Evolutionary conservation across 371 early-diverging fungal genomes (phyloP), one percentile per base, ranked within the genome.

Genomic region (Mucor piriformis): DNA sequence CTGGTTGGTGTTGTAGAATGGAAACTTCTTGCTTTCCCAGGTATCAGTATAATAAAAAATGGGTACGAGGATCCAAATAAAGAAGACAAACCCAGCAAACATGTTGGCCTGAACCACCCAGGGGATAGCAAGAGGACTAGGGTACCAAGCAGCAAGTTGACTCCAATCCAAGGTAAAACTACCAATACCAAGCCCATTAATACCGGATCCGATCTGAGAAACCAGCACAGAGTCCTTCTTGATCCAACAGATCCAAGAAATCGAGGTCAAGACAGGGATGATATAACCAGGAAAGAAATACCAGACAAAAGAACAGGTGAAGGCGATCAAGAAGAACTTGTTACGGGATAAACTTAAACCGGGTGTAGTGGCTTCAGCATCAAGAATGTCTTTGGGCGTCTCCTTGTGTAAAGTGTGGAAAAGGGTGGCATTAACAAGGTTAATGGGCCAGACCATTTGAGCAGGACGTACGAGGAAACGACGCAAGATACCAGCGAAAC

Each of bases 371-470:
- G 67, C 72, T 46, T 72, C 76, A 35, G 67, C 73, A 57, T 72
- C 70, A 21, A 40, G 43, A 6, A 72, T 67, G 10, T 66, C 75
- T 29, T 72, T 72, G 24, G 72, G 75, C 0, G 60, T 81, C 44
- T 74, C 54, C 24, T 66, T 63, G 68, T 92, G 93, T 32, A 93
- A 79, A 0, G 92, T 83, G 46, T 83, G 83, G 72, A 91, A 89
- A 8, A 94, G 64, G 2, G 93, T 88, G 23, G 89, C 86, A 54
- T 81, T 82, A 50, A 92, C 84, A 38, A 96, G 69, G 40, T 80
- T 86, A 29, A 82, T 73, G 3, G 95, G 95, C 94, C 94, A 95
- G 21, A 93, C 79, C 95, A 96, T 94, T 78, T 71, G 53, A 6
- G 79, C 58, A 32, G 95, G 95, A 20, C 85, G 79, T 11, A 96